Percentiles rank a stretch among this genome's conserved stretches.
Evolutionary conservation across 164 flowering plant species (phyloP).

Genomic region (Amborella trichopoda): DNA sequence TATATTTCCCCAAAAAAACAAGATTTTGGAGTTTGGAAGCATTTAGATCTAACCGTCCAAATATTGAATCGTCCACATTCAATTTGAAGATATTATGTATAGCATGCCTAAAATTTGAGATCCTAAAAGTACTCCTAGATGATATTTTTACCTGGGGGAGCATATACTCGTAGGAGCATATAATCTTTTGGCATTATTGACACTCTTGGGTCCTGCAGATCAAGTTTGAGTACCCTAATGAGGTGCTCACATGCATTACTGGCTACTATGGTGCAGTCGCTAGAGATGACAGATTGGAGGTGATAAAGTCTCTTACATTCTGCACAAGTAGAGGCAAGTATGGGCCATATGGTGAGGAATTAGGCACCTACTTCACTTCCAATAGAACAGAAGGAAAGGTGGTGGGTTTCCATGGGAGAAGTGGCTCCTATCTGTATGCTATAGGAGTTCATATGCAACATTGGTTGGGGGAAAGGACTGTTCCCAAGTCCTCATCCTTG

Average conservation of each 20-base stretch:
- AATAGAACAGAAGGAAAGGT: conserved; percentile 63
- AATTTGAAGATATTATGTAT: too few species aligned
- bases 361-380: conserved; percentile 61
- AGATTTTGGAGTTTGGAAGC: too few species aligned
- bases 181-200: too few species aligned
- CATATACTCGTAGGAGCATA: too few species aligned
- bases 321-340: conserved; percentile 49
- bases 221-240: conserved; percentile 55
- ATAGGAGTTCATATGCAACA: conserved; percentile 89
- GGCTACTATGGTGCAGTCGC: conserved; percentile 44
- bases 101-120: too few species aligned
- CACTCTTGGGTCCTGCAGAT: conserved; percentile 24
- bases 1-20: too few species aligned
- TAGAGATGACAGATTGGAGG: conserved; percentile 22
- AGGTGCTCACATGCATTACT: conserved; percentile 46
- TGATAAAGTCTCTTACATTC: conserved; percentile 50
- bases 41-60: too few species aligned
- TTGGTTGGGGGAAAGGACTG: conserved; percentile 42
- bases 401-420: conserved; percentile 81
- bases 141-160: too few species aligned
- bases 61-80: too few species aligned
- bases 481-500: conserved; percentile 11
- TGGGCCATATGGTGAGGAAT: conserved; percentile 79
- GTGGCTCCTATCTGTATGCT: conserved; percentile 61
- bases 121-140: too few species aligned